These are phyloP conservation scores for Alternaria sp. DNA, from an alignment of 2,329 filamentous ascomycete genomes.

Conservation along the genomic window DNA sequence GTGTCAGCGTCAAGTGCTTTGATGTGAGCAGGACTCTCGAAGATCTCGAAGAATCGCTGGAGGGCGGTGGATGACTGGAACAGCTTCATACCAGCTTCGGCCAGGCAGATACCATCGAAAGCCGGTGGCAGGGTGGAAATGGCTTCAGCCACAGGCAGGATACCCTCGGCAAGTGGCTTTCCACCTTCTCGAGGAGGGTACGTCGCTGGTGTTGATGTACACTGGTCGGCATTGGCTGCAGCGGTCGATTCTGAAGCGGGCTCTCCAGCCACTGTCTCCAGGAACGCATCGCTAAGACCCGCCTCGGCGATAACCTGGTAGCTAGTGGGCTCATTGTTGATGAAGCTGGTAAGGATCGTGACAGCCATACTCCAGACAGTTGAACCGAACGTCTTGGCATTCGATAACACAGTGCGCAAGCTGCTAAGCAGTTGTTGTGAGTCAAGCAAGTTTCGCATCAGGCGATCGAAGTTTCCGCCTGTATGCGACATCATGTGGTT, in stretches of 20 bases:
- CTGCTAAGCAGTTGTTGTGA: conserved; percentile 83
- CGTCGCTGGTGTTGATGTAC: conserved; percentile 18
- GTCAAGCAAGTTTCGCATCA: conserved; percentile 92
- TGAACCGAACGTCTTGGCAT: conserved; percentile 82
- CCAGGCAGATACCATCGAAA: conserved; percentile 92
- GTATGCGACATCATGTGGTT: conserved; percentile 91
- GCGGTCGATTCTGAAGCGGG: conserved; percentile 32
- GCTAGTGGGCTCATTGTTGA: conserved; percentile 98
- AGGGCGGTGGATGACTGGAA: conserved; percentile 85
- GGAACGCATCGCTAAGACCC: conserved; percentile 83
- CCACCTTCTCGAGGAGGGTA: conserved; percentile 38
- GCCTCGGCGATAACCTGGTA: conserved; percentile 96
- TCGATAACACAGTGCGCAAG: conserved; percentile 81
- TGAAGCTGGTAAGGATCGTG: conserved; percentile 91
- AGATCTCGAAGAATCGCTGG: conserved; percentile 92
- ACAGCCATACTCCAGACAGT: conserved; percentile 96
- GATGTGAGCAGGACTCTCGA: conserved; percentile 89
- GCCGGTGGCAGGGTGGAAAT: conserved; percentile 87
- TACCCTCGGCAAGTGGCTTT: conserved; percentile 67
- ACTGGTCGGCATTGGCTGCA: conserved; percentile 28
- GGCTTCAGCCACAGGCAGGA: conserved; percentile 86
- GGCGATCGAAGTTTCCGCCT: conserved; percentile 83
- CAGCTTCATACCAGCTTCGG: conserved; percentile 84
- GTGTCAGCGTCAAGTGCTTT: conserved; percentile 80
- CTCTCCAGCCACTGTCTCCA: conserved; percentile 76